Evolutionary conservation across 73 alveolate species (phyloP), one percentile per base, ranked within the genome.

Genomic region (Breviolum minutum): DNA sequence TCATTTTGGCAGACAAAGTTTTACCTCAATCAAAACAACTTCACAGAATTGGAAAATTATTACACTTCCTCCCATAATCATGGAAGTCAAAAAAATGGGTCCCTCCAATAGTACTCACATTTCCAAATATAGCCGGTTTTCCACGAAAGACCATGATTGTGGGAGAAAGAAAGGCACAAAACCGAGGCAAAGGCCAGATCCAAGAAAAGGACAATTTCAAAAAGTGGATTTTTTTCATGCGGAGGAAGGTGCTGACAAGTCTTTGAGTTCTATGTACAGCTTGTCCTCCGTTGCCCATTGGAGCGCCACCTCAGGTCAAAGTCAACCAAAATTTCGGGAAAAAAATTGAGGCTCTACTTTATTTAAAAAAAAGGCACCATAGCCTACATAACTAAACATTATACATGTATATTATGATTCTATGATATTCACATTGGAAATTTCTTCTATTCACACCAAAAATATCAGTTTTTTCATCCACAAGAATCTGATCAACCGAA

Each of bases 251-350:
- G 96, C 96, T 40, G 81, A 32, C 86, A 89, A 69, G 85, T 89
- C 96, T 48, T 89, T 89, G 86, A 66, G 82, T 26, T 89, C 96
- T 40, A 89, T 69, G 87, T 89, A 89, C 96, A 89, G 87, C 96
- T 68, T 89, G 86, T 89, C 96, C 96, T 89, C 96, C 60, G 87
- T 30, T 29, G 86, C 96, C 96, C 96, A 89, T 24, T 63, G 96
- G 26, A 89, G 81, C 26, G 96, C 96, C 19, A 89, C 96, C 96
- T 89, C 29, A 26, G 22, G 62, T 14, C 0, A n/a, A 7, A 26
- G 32, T 22, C 2, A 2, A 22, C 1, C 1, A 22, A 68, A 68
- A 14, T n/a, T n/a, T n/a, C n/a, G n/a, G 4, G 77, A 68, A 22
- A 22, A 40, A 40, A 40, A 63, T 16, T 71, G 81, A 22, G 19